Percentiles rank a stretch among this genome's conserved stretches.
These are phyloP conservation scores for Fusarium sp. DNA, from an alignment of 2,329 filamentous ascomycete species.

Conservation along the genomic window DNA sequence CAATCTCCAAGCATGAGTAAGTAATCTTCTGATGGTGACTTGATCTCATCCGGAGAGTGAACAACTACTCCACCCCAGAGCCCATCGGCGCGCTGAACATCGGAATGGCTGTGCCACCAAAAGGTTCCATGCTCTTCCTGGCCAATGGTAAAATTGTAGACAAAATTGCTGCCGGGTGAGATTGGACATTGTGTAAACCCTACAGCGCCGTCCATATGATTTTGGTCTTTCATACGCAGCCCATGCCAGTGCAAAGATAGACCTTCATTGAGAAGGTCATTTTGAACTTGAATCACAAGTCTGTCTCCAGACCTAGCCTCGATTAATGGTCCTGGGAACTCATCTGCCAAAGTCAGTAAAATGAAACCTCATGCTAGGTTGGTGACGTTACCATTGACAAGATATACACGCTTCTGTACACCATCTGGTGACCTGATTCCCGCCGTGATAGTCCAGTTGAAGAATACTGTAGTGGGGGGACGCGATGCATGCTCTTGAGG, in stretches of 20 bases:
- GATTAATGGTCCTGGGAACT: neutral
- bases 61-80: neutral
- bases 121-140: neutral
- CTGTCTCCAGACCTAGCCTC: neutral
- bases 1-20: neutral
- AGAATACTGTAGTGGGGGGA: neutral
- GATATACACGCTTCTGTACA: neutral
- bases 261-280: neutral
- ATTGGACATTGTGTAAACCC: neutral
- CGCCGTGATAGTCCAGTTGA: neutral
- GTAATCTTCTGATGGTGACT: neutral
- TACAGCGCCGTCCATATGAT: conserved; percentile 4
- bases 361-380: accelerated
- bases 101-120: conserved; percentile 10
- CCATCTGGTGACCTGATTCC: conserved; percentile 1
- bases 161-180: accelerated
- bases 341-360: neutral
- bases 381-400: neutral
- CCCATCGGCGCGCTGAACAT: conserved; percentile 2
- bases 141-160: neutral
- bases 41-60: neutral
- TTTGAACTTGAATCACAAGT: neutral
- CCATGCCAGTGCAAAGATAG: conserved; percentile 12
- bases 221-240: neutral
- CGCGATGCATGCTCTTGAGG: neutral